A percentile compares a stretch with the other conserved stretches of the same genome.
Evolutionary conservation across 352 stramenopile species (phyloP).

Genomic region (Phytophthora crassamura): DNA sequence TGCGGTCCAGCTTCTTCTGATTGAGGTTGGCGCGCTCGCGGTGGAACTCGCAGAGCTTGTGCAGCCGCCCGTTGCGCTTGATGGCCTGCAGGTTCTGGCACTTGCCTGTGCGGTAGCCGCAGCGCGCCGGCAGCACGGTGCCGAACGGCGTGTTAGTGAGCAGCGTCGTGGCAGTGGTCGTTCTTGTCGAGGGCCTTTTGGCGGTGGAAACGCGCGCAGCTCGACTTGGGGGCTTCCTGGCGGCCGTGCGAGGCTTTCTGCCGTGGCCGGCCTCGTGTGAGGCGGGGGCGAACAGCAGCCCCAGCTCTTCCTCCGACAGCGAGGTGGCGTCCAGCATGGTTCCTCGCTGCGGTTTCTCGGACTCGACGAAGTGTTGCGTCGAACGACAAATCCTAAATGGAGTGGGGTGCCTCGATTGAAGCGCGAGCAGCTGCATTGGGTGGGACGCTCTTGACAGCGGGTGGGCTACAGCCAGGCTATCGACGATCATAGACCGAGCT

Average conservation of each 20-base stretch:
- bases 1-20: constrained; percentile 88
- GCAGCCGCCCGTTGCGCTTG: constrained; percentile 85
- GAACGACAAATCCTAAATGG: constrained; percentile 40
- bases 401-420: constrained; percentile 30
- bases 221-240: constrained; percentile 19
- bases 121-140: constrained; percentile 46
- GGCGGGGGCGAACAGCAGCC: constrained; percentile 36
- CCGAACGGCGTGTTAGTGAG: constrained; percentile 17
- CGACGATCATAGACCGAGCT: constrained; percentile 32
- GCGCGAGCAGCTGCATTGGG: constrained; percentile 31
- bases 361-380: constrained; percentile 13
- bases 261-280: constrained; percentile 16
- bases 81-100: constrained; percentile 81
- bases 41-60: constrained; percentile 89
- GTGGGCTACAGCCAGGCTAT: constrained; percentile 32
- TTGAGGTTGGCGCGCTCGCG: constrained; percentile 86
- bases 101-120: constrained; percentile 84
- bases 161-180: constrained; percentile 4
- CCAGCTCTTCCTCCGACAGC: constrained; percentile 43
- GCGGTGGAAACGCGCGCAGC: constrained; percentile 8
- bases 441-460: constrained; percentile 25
- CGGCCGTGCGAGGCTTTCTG: not conserved
- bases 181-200: constrained; percentile 18
- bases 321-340: constrained; percentile 30
- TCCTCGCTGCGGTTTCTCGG: not conserved